Conservation (phyloP, 306 rosid genomes). For the Senna tora region DNA sequence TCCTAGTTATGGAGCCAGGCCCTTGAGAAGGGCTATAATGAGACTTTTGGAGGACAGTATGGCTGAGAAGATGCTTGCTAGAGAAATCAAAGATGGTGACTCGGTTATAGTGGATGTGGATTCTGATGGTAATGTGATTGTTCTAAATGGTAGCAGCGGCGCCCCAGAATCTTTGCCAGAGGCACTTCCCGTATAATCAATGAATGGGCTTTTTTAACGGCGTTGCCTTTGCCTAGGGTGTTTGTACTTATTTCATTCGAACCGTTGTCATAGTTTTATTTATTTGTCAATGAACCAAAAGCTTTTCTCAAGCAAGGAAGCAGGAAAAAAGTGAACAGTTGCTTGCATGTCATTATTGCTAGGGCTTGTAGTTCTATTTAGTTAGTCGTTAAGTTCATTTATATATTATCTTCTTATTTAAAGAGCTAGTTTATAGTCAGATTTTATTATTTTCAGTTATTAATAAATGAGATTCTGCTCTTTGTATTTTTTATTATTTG, state of each 20-base stretch:
- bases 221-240: constrained; percentile 32
- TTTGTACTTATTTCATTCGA: constrained; percentile 31
- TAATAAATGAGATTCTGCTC: neutral
- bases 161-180: constrained; percentile 63
- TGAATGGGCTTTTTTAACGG: neutral
- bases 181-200: constrained; percentile 53
- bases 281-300: constrained; percentile 41
- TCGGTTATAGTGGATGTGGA: constrained; percentile 92
- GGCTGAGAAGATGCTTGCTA: constrained; percentile 98
- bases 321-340: neutral
- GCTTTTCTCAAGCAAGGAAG: constrained; percentile 33
- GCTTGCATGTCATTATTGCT: neutral
- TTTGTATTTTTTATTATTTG: neutral
- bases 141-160: constrained; percentile 80
- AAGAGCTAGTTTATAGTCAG: neutral
- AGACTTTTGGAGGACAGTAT: constrained; percentile 96
- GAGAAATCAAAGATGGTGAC: constrained; percentile 94
- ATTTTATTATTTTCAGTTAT: neutral
- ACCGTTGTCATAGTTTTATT: constrained; percentile 38
- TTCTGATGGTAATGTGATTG: constrained; percentile 88
- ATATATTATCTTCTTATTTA: neutral
- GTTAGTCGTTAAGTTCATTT: neutral
- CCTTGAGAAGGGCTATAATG: constrained; percentile 95
- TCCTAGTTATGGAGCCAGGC: constrained; percentile 99
- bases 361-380: neutral